Evolutionary conservation across 768 basidiomycete genomes (phyloP), one percentile per base, ranked within the genome.

Genomic region (Pulveroboletus sp.): DNA sequence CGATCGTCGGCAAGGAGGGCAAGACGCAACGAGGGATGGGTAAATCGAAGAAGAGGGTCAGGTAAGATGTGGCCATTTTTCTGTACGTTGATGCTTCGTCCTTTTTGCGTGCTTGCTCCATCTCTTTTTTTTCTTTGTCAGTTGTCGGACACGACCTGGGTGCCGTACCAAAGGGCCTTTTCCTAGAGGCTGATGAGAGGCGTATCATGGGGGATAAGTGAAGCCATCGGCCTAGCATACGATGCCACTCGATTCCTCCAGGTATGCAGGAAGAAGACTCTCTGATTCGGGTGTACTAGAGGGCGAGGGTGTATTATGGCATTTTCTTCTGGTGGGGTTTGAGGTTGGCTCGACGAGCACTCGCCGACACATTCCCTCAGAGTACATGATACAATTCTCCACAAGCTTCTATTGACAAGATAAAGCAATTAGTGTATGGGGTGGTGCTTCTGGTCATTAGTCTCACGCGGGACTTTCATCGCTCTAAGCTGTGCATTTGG

Each of bases 1-100:
- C 91, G 0, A 83, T 94, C 15, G 79, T 94, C 37, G 93, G 92
- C 21, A 94, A 93, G 68, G 71, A 69, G 57, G 70, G 65, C 24
- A 64, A 66, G 43, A 69, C 65, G 54, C 70, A 70, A 54, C 70
- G 68, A 55, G 73, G 52, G 32, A 46, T 2, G 30, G 47, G 36
- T 3, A 55, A 38, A 32, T 15, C 11, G 21, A 30, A 32, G 5
- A 57, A 50, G 30, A 57, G 64, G 45, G 64, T 62, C 47, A 73
- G 71, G 53, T 53, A 44, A 54, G n/a, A 14, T 7, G 33, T 8
- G 15, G 33, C 11, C 11, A 3, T 33, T 36, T 36, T 32, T 39
- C 13, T 37, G 59, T 60, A 17, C 15, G 56, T 58, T 4, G 1
- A 4, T 0, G 38, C 21, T 26, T 31, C 24, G 9, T 36, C 6